Base-by-base conservation (phyloP, 352 stramenopile genomes). In the Aphanomyces cochlioides region DNA sequence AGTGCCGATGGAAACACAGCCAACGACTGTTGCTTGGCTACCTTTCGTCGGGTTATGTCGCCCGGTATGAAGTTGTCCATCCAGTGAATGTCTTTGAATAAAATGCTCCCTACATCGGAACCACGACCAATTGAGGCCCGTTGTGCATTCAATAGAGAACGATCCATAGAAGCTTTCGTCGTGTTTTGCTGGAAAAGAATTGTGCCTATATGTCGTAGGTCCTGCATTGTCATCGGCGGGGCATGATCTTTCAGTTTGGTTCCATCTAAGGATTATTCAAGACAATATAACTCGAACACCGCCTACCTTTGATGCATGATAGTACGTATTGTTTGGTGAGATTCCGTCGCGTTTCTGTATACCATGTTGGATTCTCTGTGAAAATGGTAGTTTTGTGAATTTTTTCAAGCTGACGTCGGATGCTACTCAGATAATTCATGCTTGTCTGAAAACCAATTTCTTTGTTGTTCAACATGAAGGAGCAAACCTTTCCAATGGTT, bases 201-300 rank as follows among this genome's bases (percentile, higher is more conserved):
- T 36, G 8, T 60, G 8, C 21, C 21, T 21, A 60, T 60, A 15
- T 7, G 7, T 7, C 36, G 21, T 17, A 60, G 17, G 54, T 60
- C 54, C 7, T 60, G 8, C 7, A 60, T 36, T 15, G 54, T 60
- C 36, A 60, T 60, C 7, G 54, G 54, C n/a, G n/a, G n/a, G n/a
- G n/a, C n/a, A n/a, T n/a, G n/a, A n/a, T 60, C 21, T 40, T 60
- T 60, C 17, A 60, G 54, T 60, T 60, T 60, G n/a, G 21, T 60
- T 40, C 54, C 54, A 40, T 60, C 54, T 60, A 60, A 17, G 54
- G 21, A 40, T 60, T 60, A 15, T 21, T 60, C n/a, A 60, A 60
- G 54, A 21, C 21, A 60, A 15, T 8, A 40, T 60, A 17, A 21
- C 8, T 60, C 17, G 43, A 15, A 48, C 43, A 48, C 43, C 43